Percentiles rank a stretch among this genome's conserved stretches.
Evolutionary conservation across 2,329 filamentous ascomycete genomes (phyloP).

Genomic region (Arthroderma uncinatum): DNA sequence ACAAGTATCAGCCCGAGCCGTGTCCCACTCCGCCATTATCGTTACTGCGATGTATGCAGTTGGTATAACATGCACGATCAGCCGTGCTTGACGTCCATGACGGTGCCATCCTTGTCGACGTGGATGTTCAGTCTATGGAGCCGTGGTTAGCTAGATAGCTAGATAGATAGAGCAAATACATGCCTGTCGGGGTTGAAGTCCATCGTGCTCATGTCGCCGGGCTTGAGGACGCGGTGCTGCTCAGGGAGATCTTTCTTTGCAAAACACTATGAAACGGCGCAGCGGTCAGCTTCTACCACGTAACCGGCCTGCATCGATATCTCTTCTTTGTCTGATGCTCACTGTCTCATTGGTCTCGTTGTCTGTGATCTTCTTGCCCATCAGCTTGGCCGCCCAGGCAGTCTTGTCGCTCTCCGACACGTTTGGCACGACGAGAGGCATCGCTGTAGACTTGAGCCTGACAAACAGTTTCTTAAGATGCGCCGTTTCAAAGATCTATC

Average conservation of each 20-base stretch:
- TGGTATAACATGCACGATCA: slow-evolving; percentile 15
- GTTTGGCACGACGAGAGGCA: slow-evolving; percentile 40
- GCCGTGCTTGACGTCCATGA: slow-evolving; percentile 35
- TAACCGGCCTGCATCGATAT: not conserved
- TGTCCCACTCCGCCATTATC: not conserved
- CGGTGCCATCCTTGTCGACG: slow-evolving; percentile 33
- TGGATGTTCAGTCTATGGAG: slow-evolving; percentile 34
- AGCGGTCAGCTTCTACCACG: slow-evolving; percentile 4
- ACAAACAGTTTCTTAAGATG: not conserved
- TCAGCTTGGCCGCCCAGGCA: slow-evolving; percentile 36
- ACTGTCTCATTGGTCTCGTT: slow-evolving; percentile 17
- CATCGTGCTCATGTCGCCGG: slow-evolving; percentile 29
- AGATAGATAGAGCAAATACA: slow-evolving; percentile 11
- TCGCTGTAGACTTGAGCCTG: slow-evolving; percentile 15
- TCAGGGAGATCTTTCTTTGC: slow-evolving; percentile 38
- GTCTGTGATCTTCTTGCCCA: slow-evolving; percentile 37
- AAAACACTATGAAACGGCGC: slow-evolving; percentile 27
- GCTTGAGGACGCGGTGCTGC: slow-evolving; percentile 34
- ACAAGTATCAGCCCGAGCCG: not conserved
- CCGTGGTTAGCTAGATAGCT: not conserved
- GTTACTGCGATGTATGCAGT: not conserved
- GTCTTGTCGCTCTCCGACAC: slow-evolving; percentile 29
- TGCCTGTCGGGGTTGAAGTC: slow-evolving; percentile 36
- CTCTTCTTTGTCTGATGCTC: not conserved
- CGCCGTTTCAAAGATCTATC: not conserved